Evolutionary conservation across 2,329 filamentous ascomycete genomes (phyloP).

Genomic region (Scedosporium minutisporum): DNA sequence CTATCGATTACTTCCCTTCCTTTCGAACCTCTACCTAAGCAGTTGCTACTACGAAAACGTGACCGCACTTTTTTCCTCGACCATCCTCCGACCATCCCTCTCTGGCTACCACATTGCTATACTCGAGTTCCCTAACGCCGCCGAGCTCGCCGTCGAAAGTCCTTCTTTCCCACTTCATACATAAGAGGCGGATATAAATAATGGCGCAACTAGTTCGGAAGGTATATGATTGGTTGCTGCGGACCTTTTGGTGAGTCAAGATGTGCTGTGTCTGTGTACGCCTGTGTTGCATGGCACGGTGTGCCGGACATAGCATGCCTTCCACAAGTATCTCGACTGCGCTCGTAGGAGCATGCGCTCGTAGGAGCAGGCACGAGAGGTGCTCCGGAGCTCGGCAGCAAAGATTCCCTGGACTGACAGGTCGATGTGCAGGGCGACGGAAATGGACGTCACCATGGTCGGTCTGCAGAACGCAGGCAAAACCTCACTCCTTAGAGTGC

Average conservation of each 20-base stretch:
- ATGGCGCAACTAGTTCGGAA: conserved; percentile 91
- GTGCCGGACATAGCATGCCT: too few species aligned
- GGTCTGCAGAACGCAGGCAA: conserved; percentile 97
- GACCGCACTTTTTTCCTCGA: background rate
- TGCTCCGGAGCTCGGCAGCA: background rate
- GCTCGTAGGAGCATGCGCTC: background rate
- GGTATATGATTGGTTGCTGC: conserved; percentile 96
- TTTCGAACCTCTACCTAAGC: background rate
- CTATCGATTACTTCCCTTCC: background rate
- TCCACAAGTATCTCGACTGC: background rate
- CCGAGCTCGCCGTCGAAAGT: background rate
- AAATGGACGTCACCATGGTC: conserved; percentile 99
- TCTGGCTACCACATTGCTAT: background rate
- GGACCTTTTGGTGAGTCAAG: conserved; percentile 79
- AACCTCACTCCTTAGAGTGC: conserved; percentile 83
- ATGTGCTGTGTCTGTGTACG: background rate
- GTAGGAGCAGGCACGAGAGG: background rate
- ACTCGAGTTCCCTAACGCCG: background rate
- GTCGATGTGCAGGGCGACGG: conserved; percentile 65
- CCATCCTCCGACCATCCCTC: background rate
- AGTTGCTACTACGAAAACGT: background rate
- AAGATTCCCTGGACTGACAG: conserved; percentile 4
- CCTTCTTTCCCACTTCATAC: background rate
- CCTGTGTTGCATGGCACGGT: background rate
- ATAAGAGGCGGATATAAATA: conserved; percentile 13